Evolutionary conservation across 495 filamentous ascomycete species (phyloP), one percentile per base, ranked within the genome.

Genomic region (Wilcoxina mikolae): DNA sequence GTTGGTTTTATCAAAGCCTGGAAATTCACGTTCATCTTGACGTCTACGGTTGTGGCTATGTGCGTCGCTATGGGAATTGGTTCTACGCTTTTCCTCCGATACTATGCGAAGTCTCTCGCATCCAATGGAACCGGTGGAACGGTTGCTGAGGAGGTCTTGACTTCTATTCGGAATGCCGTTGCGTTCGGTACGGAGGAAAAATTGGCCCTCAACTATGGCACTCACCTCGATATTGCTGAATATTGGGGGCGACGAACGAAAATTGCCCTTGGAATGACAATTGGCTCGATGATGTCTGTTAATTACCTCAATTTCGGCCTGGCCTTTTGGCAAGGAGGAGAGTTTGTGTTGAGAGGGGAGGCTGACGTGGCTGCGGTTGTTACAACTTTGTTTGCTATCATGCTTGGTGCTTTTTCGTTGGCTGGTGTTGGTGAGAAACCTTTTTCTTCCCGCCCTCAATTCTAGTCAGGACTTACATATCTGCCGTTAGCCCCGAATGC

Each of bases 161-260:
- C 69, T 15, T 75, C 75, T 2, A 71, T 81, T 20, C 66, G 78
- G 35, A 81, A 82, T 66, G 69, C 82, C 39, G 71, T 74, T 24
- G 81, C 80, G 5, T 82, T 78, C 53, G 78, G 80, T 23, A 80
- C 79, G 0, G 78, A 82, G 57, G 57, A 58, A 15, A 76, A 73
- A 49, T 72, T 81, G 62, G 65, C 71, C 1, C 69, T 58, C 28
- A 74, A 72, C 48, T 82, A 81, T 61, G 56, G 67, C 2, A 64
- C 61, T 1, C 78, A 76, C 72, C 69, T 85, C 3, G 71, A 78
- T 29, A 75, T 80, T 54, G 74, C 80, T 1, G 73, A 70, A 15
- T 69, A 67, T 15, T 71, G 74, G 28, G 81, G 80, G 0, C 59
- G 73, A 39, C 72, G 68, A 50, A 59, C 60, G 10, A 62, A 67